Base-by-base conservation (phyloP, 2,329 filamentous ascomycete species). In the Fusarium napiforme region DNA sequence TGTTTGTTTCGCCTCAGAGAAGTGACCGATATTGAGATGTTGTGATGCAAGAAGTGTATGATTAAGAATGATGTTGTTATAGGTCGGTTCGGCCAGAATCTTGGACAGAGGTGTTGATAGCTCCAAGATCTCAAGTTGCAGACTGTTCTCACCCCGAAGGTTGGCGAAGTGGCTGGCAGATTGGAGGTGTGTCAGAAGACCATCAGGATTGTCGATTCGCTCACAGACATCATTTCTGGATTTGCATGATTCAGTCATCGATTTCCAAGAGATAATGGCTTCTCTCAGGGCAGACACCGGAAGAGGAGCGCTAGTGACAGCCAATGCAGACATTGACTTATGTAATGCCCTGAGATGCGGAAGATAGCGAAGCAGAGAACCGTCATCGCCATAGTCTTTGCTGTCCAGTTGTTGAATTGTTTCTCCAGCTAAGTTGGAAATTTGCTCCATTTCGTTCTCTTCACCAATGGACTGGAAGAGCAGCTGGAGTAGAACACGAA, bases 11-110 rank as follows among this genome's bases (percentile, higher is more conserved):
- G 88, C 88, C 72, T 87, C 86, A 1, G 81, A 73, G 49, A 85
- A 87, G 53, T 85, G 85, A 9, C 89, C 89, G n/a, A 88, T 83
- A 36, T 81, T 85, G 23, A 88, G 82, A 71, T 89, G 87, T 49
- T 89, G 88, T 7, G 86, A 80, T 8, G 86, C 88, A 7, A 90
- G 82, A 10, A 83, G 80, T 26, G 85, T 85, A 43, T 86, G 83
- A 69, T 85, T 83, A 19, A 83, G 78, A 39, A 89, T 77, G n/a
- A 86, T 76, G 7, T 82, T 79, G 53, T 87, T 85, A 40, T 76
- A 74, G 14, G 75, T 78, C 11, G 80, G 77, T 12, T 80, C 78
- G 12, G 71, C 75, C 40, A 77, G 77, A 3, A 84, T 73, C 39
- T 80, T 83, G 3, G 86, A 83, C 10, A 90, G 55, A 21, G 75